These are phyloP conservation scores for Truncatella angustata DNA, from an alignment of 2,329 filamentous ascomycete genomes.

Conservation along the genomic window DNA sequence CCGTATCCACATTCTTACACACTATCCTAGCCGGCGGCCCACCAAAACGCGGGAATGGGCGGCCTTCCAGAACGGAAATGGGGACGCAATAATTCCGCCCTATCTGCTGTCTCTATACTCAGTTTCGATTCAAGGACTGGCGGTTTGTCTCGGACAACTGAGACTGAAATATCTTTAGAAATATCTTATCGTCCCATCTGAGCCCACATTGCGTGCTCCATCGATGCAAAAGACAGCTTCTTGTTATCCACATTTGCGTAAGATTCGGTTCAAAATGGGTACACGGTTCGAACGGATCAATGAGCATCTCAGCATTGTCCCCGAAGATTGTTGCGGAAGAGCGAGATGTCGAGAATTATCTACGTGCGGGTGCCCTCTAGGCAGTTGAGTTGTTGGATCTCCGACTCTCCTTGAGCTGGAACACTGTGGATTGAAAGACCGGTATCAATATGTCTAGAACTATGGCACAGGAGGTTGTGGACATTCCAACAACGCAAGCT, in stretches of 20 bases:
- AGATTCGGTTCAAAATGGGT: neutral
- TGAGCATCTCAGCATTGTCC: neutral
- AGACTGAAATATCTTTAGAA: neutral
- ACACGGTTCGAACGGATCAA: neutral
- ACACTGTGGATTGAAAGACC: too few relatives aligned
- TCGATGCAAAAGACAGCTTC: neutral
- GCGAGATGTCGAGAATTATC: neutral
- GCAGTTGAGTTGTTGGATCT: neutral
- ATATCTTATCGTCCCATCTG: slow-evolving; percentile 1
- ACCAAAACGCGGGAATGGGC: slow-evolving; percentile 2
- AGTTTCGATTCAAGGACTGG: neutral
- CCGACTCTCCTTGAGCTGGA: neutral
- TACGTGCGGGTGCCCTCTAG: neutral
- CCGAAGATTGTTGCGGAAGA: neutral
- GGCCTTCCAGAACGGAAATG: neutral
- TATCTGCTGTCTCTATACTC: neutral
- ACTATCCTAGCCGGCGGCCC: neutral
- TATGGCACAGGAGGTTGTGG: neutral
- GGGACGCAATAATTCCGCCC: slow-evolving; percentile 4
- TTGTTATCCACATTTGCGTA: slow-evolving; percentile 2
- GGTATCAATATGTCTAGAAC: neutral
- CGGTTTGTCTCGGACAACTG: neutral
- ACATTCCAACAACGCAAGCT: neutral
- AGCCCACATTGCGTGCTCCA: neutral
- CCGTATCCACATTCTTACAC: neutral